Evolutionary conservation across 1,284 basidiomycete genomes (phyloP).

Genomic region (Lentinula novae-zelandiae): DNA sequence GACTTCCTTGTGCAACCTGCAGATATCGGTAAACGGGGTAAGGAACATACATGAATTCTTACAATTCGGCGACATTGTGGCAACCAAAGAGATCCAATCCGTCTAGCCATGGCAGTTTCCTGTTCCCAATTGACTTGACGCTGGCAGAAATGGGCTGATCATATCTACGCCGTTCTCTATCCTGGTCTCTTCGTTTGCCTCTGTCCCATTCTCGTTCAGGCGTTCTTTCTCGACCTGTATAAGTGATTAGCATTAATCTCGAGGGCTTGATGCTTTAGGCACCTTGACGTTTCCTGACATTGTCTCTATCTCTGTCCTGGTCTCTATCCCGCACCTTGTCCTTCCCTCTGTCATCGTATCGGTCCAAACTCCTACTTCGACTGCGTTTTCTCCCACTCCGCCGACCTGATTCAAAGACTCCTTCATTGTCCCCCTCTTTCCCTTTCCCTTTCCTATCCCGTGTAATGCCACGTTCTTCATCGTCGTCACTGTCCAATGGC

Average conservation of each 20-base stretch:
- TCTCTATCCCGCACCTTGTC: background rate
- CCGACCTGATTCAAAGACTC: background rate
- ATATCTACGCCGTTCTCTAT: conserved; percentile 45
- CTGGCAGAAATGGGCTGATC: conserved; percentile 20
- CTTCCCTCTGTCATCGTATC: background rate
- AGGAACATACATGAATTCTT: background rate
- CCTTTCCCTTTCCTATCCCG: background rate
- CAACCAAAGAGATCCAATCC: conserved; percentile 18
- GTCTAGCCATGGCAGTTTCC: conserved; percentile 71
- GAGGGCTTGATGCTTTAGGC: background rate
- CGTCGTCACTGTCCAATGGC: conserved; percentile 1
- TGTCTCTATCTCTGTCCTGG: background rate
- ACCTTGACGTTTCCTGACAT: conserved; percentile 10
- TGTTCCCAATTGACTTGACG: conserved; percentile 53
- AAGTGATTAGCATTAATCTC: background rate
- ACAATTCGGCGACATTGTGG: conserved; percentile 18
- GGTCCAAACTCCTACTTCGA: background rate
- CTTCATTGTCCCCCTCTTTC: conserved; percentile 6
- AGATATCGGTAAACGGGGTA: background rate
- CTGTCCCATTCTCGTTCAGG: conserved; percentile 42
- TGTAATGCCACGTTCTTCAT: background rate
- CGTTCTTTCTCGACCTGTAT: conserved; percentile 17
- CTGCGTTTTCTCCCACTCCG: background rate
- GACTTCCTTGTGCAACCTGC: conserved; percentile 81
- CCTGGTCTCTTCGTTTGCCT: conserved; percentile 30